Base-by-base conservation (phyloP, 2,329 filamentous ascomycete species). In the Penicillium concentricum region DNA sequence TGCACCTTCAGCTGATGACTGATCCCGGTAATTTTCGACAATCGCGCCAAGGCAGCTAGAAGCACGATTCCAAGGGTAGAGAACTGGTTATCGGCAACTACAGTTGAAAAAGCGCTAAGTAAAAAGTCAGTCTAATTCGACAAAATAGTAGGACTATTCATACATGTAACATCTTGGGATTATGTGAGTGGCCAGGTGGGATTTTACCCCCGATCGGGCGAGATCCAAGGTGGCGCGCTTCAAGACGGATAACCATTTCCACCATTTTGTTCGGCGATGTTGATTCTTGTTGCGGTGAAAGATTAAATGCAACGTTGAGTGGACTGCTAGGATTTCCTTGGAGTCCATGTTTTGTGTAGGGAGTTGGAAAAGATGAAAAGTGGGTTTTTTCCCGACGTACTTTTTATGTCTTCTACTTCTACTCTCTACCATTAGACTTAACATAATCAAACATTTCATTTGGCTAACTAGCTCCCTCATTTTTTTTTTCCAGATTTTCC, bases 221-320 rank as follows among this genome's bases (percentile, higher is more conserved):
- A 96, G 76, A 53, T 82, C 81, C 9, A 76, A 75, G 9, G 88
- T 72, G 55, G 86, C 81, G 45, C 90, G 88, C 35, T 90, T 86
- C 62, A 97, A 81, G 61, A 88, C 82, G 51, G 82, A 82, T 59
- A 97, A 85, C 67, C 79, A 80, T 66, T 86, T 84, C 85, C 90
- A 97, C 93, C 93, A 99, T 69, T 86, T 84, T 30, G 87, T 84
- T 60, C 83, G 81, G 54, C 87, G 87, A 74, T 97, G 93, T 77
- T 97, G 93, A 77, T 97, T 97, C 70, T 87, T 88, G 79, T 97
- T 94, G 67, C 92, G 90, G 71, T 91, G 87, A 74, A 87, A 84
- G 67, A 95, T 84, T 63, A 89, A 83, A 67, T 88, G 81, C 43
- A 97, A 84, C 45, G 67, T 76, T 56, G 68, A 80, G 51, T 71